phyloP scores from a whole-genome alignment of 2,329 filamentous ascomycete genomes.

The Cladophialophora bantiana region DNA sequence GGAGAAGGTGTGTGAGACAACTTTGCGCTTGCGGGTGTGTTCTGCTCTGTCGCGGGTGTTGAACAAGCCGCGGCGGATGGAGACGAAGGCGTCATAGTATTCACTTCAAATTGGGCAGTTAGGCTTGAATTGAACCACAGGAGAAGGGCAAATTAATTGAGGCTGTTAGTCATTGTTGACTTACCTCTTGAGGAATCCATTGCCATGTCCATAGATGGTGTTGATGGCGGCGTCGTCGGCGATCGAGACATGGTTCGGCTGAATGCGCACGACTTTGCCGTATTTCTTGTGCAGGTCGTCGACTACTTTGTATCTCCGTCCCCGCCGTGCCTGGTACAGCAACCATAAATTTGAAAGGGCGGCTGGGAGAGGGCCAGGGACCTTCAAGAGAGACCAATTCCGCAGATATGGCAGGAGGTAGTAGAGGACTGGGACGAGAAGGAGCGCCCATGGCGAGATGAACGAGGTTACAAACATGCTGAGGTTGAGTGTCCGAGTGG shows the following conservation, averaged over 20 bases:
- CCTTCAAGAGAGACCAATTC: slow-evolving; percentile 59
- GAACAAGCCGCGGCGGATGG: slow-evolving; percentile 84
- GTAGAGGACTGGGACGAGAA: slow-evolving; percentile 61
- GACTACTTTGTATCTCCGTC: slow-evolving; percentile 69
- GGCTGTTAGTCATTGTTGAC: slow-evolving; percentile 40
- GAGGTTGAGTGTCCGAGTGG: not conserved
- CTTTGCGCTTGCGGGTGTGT: slow-evolving; percentile 88
- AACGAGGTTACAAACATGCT: slow-evolving; percentile 39
- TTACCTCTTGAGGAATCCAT: slow-evolving; percentile 75
- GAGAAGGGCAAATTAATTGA: not conserved
- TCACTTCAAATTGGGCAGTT: slow-evolving; percentile 59
- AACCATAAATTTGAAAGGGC: slow-evolving; percentile 83
- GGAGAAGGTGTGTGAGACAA: slow-evolving; percentile 85
- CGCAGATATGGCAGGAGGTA: slow-evolving; percentile 66
- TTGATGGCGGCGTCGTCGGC: slow-evolving; percentile 80
- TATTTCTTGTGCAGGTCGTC: slow-evolving; percentile 75
- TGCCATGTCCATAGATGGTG: slow-evolving; percentile 79
- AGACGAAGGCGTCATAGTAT: slow-evolving; percentile 92
- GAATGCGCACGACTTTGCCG: slow-evolving; percentile 81
- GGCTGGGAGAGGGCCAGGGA: slow-evolving; percentile 62
- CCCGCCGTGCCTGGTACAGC: slow-evolving; percentile 68
- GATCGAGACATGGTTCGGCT: slow-evolving; percentile 83
- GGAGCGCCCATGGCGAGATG: slow-evolving; percentile 49
- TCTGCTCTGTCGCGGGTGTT: slow-evolving; percentile 83
- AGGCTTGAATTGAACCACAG: not conserved